A percentile compares a stretch with the other conserved stretches of the same genome.
Evolutionary conservation across 1,139 yeast genomes (phyloP).

Genomic region (Sugiyamaella pinicola): DNA sequence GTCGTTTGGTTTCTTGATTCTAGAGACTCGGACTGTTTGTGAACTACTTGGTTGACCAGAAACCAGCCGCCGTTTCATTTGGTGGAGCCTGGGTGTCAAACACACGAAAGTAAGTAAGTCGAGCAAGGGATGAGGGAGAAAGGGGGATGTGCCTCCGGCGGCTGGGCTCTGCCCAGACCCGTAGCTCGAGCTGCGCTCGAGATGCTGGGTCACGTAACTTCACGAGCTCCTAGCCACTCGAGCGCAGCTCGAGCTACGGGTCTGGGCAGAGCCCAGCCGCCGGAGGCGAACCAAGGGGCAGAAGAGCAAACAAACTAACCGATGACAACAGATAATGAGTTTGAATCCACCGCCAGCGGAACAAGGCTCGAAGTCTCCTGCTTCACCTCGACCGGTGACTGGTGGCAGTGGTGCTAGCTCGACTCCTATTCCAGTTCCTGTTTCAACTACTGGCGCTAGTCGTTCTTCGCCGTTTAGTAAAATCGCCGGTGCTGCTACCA

Average conservation of each 20-base stretch:
- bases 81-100: not conserved
- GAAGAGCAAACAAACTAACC: not conserved
- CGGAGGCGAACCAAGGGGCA: not conserved
- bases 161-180: no score
- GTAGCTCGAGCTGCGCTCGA: no score
- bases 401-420: not conserved
- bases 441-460: not conserved
- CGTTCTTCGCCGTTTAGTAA: not conserved
- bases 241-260: no score
- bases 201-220: no score
- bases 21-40: no score
- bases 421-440: not conserved
- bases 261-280: no score
- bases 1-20: no score
- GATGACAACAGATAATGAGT: not conserved
- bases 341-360: not conserved
- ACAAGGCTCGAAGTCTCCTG: not conserved
- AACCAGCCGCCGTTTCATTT: not conserved
- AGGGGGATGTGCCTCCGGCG: no score
- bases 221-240: no score
- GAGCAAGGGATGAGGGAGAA: not conserved
- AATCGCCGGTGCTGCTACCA: not conserved
- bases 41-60: no score
- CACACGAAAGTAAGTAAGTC: not conserved
- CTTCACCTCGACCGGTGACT: constrained; percentile 3